These are phyloP conservation scores for Phytopythium delawarense DNA, from an alignment of 352 stramenopile genomes.

Conservation along the genomic window DNA sequence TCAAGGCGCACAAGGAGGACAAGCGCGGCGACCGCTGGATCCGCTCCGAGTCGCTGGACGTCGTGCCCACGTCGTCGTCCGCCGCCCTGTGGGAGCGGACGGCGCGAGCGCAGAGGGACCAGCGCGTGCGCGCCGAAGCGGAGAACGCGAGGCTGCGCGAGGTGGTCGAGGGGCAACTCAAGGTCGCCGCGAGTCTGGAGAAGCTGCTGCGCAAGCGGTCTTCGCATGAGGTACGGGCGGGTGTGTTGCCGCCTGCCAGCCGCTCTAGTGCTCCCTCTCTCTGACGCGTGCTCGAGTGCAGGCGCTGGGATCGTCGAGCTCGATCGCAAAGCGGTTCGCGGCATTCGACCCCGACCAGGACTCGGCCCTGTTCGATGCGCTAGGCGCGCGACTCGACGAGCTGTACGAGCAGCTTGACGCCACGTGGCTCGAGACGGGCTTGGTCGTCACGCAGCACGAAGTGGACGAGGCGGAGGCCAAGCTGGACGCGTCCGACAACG, in stretches of 20 bases:
- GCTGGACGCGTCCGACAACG: slow-evolving; percentile 5
- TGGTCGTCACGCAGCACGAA: slow-evolving; percentile 8
- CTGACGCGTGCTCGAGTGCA: background rate
- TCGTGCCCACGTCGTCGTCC: background rate
- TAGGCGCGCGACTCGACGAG: slow-evolving; percentile 9
- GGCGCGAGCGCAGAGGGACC: slow-evolving; percentile 26
- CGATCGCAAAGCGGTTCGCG: slow-evolving; percentile 3
- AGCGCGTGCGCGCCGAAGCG: slow-evolving; percentile 26
- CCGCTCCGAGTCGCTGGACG: background rate
- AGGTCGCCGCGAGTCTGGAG: slow-evolving; percentile 21
- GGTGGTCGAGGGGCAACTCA: slow-evolving; percentile 24
- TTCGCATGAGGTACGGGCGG: slow-evolving; percentile 5
- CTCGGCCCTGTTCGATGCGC: slow-evolving; percentile 2
- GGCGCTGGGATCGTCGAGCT: background rate
- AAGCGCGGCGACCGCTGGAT: background rate
- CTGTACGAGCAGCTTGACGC: slow-evolving; percentile 13
- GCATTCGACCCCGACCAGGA: background rate
- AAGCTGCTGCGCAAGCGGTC: slow-evolving; percentile 24
- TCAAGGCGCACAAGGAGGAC: slow-evolving; percentile 7
- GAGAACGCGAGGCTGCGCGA: slow-evolving; percentile 29
- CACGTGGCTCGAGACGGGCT: slow-evolving; percentile 12
- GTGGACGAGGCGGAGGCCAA: slow-evolving; percentile 14
- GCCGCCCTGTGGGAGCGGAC: slow-evolving; percentile 29
- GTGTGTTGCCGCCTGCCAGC: background rate
- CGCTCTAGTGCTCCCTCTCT: background rate